These are phyloP conservation scores for Recurvomyces mirabilis DNA, from an alignment of 495 filamentous ascomycete genomes.

Conservation along the genomic window DNA sequence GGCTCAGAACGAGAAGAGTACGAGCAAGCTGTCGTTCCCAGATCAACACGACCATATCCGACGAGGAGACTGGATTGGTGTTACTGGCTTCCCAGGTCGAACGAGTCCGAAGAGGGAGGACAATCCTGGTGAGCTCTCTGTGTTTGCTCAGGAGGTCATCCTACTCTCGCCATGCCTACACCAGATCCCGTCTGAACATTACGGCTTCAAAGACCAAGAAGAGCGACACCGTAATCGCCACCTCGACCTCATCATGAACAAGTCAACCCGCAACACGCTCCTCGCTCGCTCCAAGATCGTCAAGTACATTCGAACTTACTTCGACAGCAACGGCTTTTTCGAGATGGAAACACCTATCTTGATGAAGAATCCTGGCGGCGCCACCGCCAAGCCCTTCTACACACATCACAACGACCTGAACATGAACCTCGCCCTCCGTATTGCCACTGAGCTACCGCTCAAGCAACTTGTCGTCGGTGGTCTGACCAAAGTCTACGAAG, in stretches of 20 bases:
- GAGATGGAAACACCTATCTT: constrained; percentile 99
- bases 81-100: constrained; percentile 79
- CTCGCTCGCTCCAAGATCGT: constrained; percentile 75
- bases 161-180: constrained; percentile 87
- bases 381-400: constrained; percentile 88
- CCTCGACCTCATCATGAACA: constrained; percentile 94
- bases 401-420: constrained; percentile 92
- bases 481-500: constrained; percentile 82
- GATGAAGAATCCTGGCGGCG: constrained; percentile 89
- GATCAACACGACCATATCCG: constrained; percentile 83
- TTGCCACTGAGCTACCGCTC: constrained; percentile 90
- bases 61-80: constrained; percentile 81
- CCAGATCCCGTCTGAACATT: constrained; percentile 83
- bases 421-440: constrained; percentile 86
- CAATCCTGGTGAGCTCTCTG: constrained; percentile 77
- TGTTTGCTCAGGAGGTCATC: constrained; percentile 78
- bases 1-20: constrained; percentile 67
- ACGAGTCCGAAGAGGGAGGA: constrained; percentile 77
- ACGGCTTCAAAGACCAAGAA: constrained; percentile 90
- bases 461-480: constrained; percentile 95
- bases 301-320: constrained; percentile 71
- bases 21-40: constrained; percentile 54
- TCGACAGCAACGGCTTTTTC: constrained; percentile 73
- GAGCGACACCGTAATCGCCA: constrained; percentile 83
- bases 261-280: constrained; percentile 66